Evolutionary conservation across 1,139 yeast genomes (phyloP), one percentile per base, ranked within the genome.

Genomic region (Pneumocystis wakefieldiae): DNA sequence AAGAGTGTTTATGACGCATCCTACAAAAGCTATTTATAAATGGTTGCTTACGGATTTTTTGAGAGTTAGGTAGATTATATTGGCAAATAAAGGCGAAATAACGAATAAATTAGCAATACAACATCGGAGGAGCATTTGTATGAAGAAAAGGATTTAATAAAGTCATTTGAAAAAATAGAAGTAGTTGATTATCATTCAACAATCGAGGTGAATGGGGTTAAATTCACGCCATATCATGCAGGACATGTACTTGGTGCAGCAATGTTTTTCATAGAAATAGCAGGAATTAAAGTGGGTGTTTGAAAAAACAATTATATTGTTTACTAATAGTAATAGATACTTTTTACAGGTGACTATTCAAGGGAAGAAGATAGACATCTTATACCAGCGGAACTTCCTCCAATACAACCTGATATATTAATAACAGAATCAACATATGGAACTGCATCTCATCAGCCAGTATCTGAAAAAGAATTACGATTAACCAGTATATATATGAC

Each of bases 211-310:
- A 94, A 86, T 64, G 98, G 98, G 62, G 85, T 94, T 65, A 80
- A 95, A 71, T 92, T 92, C 76, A 94, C 98, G 0, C 98, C 98
- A 3, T 94, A 86, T 73, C 98, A 92, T 75, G 99, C 98, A 3
- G 99, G 99, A 17, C 99, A 92, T 79, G 99, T 92, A 24, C 78
- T 92, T 62, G 99, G 99, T 62, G 97, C 98, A 15, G 97, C 98
- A 48, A 92, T 92, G 97, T 92, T 86, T 73, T 85, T 92, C 69
- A 82, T 92, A 61, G 99, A 92, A 73, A 86, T 94, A 70, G 97
- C 96, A 8, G 97, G 97, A 0, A 77, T 92, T 66, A 87, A 89
- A 61, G 62, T 55, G 19, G 35, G 10, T 12, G 6, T 15, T 37
- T 10, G 0, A 14, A 12, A 3, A 3, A 8, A 29, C 35, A 41